Base-by-base conservation (phyloP, 495 filamentous ascomycete genomes). In the Aspergillus diversus region DNA sequence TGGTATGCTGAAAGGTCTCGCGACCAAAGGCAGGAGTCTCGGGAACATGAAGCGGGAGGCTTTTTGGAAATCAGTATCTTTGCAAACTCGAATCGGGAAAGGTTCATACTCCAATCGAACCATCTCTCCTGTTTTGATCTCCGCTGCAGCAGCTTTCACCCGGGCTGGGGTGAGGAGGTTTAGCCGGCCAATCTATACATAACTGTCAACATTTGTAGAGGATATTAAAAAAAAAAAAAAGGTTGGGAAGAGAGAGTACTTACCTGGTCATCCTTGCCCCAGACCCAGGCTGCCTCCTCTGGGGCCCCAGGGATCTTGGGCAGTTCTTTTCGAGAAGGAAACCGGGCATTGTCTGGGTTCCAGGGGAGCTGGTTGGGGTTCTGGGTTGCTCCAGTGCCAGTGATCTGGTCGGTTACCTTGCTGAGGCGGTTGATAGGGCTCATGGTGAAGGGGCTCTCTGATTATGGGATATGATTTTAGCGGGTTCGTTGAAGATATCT, bases 181-280 rank as follows among this genome's bases (percentile, higher is more conserved):
- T 21, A 88, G 63, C 47, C 84, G 75, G 16, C 86, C 85, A 33
- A 83, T 47, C 75, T 82, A 48, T 54, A 56, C 37, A 27, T 27
- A 27, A 27, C 21, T 27, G 21, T 27, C 21, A 27, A 27, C 21
- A 67, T 43, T n/a, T 43, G 4, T n/a, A 3, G 5, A 35, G 35
- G n/a, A 54, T 33, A 54, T 9, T n/a, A n/a, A n/a, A n/a, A n/a
- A n/a, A 39, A 17, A 4, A 35, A 13, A 31, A 33, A 21, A 17
- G 27, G 37, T 58, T 5, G n/a, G 32, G 43, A 35, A 49, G 13
- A 17, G 32, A 34, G 8, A 54, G 21, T 27, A n/a, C 7, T 15
- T 49, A 85, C 83, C 63, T 80, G 72, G 65, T 88, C 87, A 70
- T 87, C 74, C 35, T 80, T 73, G 5, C 87, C 86, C 87, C 86